Conservation (phyloP, 768 basidiomycete genomes). For the Suillus tomentosus region DNA sequence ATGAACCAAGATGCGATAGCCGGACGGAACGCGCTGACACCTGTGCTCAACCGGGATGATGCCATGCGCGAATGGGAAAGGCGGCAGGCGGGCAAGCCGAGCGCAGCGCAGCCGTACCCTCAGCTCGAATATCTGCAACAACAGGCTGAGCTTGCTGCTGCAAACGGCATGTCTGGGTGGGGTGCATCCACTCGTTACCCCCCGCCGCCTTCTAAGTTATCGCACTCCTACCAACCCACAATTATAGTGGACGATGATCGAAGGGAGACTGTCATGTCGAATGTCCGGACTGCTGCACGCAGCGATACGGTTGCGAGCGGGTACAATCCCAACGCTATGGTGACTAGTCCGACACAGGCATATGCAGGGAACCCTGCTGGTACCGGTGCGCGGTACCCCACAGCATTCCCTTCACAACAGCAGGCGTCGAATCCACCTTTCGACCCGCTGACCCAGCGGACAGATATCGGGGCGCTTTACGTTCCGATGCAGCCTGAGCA, state of each 20-base stretch:
- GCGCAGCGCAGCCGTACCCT: conserved; percentile 78
- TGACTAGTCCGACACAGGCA: conserved; percentile 76
- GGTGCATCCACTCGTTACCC: conserved; percentile 46
- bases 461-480: conserved; percentile 70
- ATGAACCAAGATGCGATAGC: conserved; percentile 84
- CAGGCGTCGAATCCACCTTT: conserved; percentile 46
- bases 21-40: conserved; percentile 83
- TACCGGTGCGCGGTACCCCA: conserved; percentile 56
- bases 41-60: conserved; percentile 93
- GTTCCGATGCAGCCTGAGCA: conserved; percentile 86
- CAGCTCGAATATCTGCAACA: conserved; percentile 92
- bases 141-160: conserved; percentile 81
- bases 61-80: conserved; percentile 96
- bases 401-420: conserved; percentile 51
- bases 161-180: conserved; percentile 65
- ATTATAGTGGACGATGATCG: conserved; percentile 70
- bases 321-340: conserved; percentile 52
- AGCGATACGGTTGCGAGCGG: conserved; percentile 44
- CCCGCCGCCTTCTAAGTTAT: conserved; percentile 34
- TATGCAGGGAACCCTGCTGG: conserved; percentile 57
- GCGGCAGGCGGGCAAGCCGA: conserved; percentile 72
- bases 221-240: conserved; percentile 40
- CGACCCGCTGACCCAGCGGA: conserved; percentile 61
- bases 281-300: conserved; percentile 65
- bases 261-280: conserved; percentile 81